These are phyloP conservation scores for Nyctanthes arbortristis DNA, from an alignment of 257 asterid species.

Conservation along the genomic window DNA sequence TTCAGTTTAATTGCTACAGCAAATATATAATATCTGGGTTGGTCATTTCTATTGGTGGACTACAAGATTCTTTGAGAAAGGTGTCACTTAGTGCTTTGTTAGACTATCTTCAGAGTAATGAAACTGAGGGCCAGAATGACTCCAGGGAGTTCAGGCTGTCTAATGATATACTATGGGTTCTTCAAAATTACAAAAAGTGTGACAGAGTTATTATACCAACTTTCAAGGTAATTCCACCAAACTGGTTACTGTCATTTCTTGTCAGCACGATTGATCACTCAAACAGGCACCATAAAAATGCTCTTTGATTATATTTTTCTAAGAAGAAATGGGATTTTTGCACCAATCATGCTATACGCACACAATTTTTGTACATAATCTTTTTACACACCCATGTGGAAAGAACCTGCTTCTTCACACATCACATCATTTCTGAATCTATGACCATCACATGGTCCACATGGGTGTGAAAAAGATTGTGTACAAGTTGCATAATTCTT, in stretches of 20 bases:
- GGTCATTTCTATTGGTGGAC: slow-evolving; percentile 87
- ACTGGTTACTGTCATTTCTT: not conserved
- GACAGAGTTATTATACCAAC: slow-evolving; percentile 84
- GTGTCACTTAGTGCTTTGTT: slow-evolving; percentile 76
- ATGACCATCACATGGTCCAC: too few species aligned
- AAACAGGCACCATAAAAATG: too few species aligned
- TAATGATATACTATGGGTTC: slow-evolving; percentile 80
- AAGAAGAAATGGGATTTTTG: not conserved
- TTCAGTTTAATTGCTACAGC: slow-evolving; percentile 66
- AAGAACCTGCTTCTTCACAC: too few species aligned
- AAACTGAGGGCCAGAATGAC: slow-evolving; percentile 42
- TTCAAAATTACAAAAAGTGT: slow-evolving; percentile 62
- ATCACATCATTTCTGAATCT: too few species aligned
- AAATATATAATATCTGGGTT: slow-evolving; percentile 73
- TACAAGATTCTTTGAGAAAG: slow-evolving; percentile 86
- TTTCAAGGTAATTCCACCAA: slow-evolving; percentile 64
- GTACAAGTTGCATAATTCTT: too few species aligned
- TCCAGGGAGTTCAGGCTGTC: slow-evolving; percentile 55
- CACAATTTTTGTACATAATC: too few species aligned
- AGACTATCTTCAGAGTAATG: slow-evolving; percentile 58
- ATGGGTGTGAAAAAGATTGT: too few species aligned
- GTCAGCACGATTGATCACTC: too few species aligned
- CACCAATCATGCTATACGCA: too few species aligned
- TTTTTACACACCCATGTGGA: too few species aligned
- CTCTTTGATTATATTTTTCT: not conserved